Base-by-base conservation (phyloP, 768 basidiomycete genomes). In the Phylloporus arenicola region DNA sequence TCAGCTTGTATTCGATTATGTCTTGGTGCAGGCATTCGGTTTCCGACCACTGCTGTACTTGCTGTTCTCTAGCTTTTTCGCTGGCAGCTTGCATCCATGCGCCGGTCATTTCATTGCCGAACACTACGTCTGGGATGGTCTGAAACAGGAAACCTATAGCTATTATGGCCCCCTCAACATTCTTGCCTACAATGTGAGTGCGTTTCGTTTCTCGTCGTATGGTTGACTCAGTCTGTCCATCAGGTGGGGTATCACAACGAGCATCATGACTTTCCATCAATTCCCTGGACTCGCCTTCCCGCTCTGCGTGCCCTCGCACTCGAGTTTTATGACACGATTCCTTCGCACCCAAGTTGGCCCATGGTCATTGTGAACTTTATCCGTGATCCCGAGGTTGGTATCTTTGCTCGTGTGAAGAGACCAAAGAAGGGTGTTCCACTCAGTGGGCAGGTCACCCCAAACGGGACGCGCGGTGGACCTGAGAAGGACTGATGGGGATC, bases 171-270 rank as follows among this genome's bases (percentile, higher is more conserved):
- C 81, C 50, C 73, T 97, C 49, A 99, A 99, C 68, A 53, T 84
- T 13, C 70, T 98, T 19, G 91, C 92, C 13, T 99, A 97, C 69
- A 99, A 99, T 57, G 95, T 90, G 54, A 53, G 86, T 73, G 16
- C n/a, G 14, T 30, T 38, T 44, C 11, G 12, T 48, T 37, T 16
- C 2, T 0, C 40, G 38, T 29, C 14, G 35, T 49, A 25, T 34
- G 6, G 25, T 46, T 35, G 27, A 7, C 43, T 48, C 16, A 60
- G 22, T 35, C 19, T 20, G 9, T 8, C 39, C 13, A 48, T 17
- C 56, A 92, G 90, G 91, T 97, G 57, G 96, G 96, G 34, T 98
- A 97, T 65, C 96, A 99, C 68, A 97, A 99, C 68, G 96, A 98
- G 62, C 96, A 99, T 69, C 96, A 99, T 70, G 96, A 99, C 70